Conservation (phyloP, 371 early-diverging fungal species). For the Actinomortierella ambigua region DNA sequence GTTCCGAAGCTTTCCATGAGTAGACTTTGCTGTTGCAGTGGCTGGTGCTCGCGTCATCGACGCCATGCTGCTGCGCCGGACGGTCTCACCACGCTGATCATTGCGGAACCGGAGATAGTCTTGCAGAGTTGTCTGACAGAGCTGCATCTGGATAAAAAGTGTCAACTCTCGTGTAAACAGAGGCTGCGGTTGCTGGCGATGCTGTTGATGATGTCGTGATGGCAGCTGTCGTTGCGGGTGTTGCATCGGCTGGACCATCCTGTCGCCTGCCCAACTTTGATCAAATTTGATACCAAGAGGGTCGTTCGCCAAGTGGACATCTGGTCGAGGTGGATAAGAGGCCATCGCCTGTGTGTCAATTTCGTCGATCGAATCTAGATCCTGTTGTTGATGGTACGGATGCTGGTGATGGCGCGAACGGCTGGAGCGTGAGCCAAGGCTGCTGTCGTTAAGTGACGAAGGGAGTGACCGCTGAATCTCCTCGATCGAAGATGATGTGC, state of each 20-base stretch:
- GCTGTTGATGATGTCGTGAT: conserved; percentile 1
- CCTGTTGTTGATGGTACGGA: too few relatives aligned
- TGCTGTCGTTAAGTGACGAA: conserved; percentile 19
- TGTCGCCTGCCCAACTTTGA: background rate
- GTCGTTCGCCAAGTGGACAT: background rate
- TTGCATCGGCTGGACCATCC: background rate
- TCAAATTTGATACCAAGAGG: background rate
- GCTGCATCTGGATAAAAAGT: conserved; percentile 86
- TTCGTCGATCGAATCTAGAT: too few relatives aligned
- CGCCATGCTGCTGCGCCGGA: conserved; percentile 6
- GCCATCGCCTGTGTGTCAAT: too few relatives aligned
- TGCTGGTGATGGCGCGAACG: background rate
- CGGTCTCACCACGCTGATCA: conserved; percentile 14
- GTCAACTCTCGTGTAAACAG: conserved; percentile 53
- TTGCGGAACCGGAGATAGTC: conserved; percentile 64
- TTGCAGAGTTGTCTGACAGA: conserved; percentile 74
- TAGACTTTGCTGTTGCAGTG: too few relatives aligned
- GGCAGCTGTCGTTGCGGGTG: too few relatives aligned
- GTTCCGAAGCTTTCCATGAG: too few relatives aligned
- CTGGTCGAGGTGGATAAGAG: too few relatives aligned
- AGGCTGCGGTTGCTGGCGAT: background rate
- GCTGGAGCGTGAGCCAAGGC: conserved; percentile 30
- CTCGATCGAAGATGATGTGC: conserved; percentile 36
- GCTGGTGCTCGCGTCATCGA: too few relatives aligned
- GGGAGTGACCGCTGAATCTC: conserved; percentile 44